phyloP scores from a whole-genome alignment of 257 asterid genomes.

The Capsicum rhomboideum region DNA sequence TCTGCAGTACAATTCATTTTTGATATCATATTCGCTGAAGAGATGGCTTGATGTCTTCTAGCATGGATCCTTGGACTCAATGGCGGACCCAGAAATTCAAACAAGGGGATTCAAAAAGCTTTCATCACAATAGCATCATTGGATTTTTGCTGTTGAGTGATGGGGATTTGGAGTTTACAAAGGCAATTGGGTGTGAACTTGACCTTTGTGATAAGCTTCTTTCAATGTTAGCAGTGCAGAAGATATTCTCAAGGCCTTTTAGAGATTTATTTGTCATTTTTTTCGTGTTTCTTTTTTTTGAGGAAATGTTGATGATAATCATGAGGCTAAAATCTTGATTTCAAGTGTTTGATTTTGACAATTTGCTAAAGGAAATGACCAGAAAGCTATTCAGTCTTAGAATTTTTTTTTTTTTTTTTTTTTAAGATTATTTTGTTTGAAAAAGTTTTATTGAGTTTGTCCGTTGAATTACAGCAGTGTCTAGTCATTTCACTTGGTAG shows the following conservation, averaged over 20 bases:
- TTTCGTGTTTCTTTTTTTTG: not conserved
- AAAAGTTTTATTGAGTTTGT: no score
- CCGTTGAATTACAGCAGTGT: no score
- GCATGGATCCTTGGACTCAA: not conserved
- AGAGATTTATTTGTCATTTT: not conserved
- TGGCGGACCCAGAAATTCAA: no score
- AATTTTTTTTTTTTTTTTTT: no score
- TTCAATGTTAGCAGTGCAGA: not conserved
- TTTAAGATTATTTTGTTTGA: no score
- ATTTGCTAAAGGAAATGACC: no score
- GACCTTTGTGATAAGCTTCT: slow-evolving; percentile 84
- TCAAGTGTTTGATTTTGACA: not conserved
- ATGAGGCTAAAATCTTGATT: not conserved
- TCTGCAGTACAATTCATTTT: slow-evolving; percentile 50
- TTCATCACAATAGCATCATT: no score
- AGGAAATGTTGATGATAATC: slow-evolving; percentile 2
- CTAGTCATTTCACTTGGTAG: no score
- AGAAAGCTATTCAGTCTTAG: no score
- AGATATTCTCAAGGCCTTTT: not conserved
- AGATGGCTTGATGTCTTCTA: slow-evolving; percentile 26
- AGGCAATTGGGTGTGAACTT: slow-evolving; percentile 74
- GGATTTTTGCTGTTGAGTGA: slow-evolving; percentile 73
- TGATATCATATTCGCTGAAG: slow-evolving; percentile 64
- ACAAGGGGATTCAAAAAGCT: no score
- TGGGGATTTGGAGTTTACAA: slow-evolving; percentile 73